phyloP scores from a whole-genome alignment of 83 land plant genomes.

The Diphasiastrum complanatum region DNA sequence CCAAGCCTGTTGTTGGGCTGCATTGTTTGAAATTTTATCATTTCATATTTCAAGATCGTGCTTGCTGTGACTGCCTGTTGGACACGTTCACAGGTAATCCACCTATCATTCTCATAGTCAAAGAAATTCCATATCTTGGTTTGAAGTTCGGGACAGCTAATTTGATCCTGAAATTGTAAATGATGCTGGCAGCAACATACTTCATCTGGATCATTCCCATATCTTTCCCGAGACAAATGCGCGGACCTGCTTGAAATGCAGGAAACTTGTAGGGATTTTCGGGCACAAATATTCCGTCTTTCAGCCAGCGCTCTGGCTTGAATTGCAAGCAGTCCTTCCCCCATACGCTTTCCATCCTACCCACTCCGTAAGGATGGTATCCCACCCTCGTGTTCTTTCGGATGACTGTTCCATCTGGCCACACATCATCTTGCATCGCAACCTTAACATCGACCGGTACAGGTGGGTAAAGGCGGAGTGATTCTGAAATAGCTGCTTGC shows the following conservation, averaged over 20 bases:
- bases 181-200: constrained; percentile 24
- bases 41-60: too few species aligned
- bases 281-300: constrained; percentile 16
- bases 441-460: constrained; percentile 20
- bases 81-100: too few species aligned
- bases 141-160: too few species aligned
- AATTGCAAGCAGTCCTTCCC: constrained; percentile 34
- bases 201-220: constrained; percentile 41
- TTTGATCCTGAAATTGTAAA: constrained; percentile 21
- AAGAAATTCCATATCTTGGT: too few species aligned
- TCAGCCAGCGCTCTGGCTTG: constrained; percentile 45
- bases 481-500: constrained; percentile 38
- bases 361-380: constrained; percentile 33
- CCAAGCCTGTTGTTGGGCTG: too few species aligned
- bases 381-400: constrained; percentile 22
- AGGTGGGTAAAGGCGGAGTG: constrained; percentile 42
- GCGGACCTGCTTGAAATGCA: constrained; percentile 30
- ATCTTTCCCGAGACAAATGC: constrained; percentile 36
- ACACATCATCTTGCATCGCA: constrained; percentile 23
- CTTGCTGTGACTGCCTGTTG: too few species aligned
- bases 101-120: too few species aligned
- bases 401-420: constrained; percentile 35
- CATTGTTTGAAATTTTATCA: too few species aligned
- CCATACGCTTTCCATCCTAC: constrained; percentile 40
- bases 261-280: constrained; percentile 16